Evolutionary conservation across 2,329 filamentous ascomycete genomes (phyloP).

Genomic region (Graphilbum fragrans): DNA sequence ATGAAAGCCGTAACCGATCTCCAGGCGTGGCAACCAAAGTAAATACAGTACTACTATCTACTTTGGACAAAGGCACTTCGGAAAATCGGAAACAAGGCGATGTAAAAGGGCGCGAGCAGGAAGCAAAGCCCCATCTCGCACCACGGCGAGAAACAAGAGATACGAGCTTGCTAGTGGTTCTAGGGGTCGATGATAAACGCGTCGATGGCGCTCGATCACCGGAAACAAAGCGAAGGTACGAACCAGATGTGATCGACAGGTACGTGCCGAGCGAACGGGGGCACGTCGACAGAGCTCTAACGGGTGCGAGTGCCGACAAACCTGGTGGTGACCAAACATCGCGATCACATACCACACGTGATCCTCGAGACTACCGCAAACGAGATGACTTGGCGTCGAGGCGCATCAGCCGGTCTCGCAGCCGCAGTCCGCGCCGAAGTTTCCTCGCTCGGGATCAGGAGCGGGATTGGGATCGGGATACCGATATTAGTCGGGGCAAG

Average conservation of each 20-base stretch:
- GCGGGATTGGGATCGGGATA: conserved; percentile 1
- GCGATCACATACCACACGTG: conserved; percentile 7
- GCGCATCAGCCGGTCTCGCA: conserved; percentile 5
- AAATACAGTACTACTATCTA: conserved; percentile 19
- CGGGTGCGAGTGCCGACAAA: conserved; percentile 1
- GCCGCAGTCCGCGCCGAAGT: conserved; percentile 9
- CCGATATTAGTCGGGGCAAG: conserved; percentile 1
- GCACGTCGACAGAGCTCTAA: conserved; percentile 17
- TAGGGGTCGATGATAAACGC: conserved; percentile 42
- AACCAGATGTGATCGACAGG: conserved; percentile 31
- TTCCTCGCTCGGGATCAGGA: conserved; percentile 5
- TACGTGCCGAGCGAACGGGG: conserved; percentile 32
- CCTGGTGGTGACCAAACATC: background rate
- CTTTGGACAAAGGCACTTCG: conserved; percentile 32
- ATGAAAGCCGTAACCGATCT: too few relatives aligned
- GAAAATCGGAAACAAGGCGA: conserved; percentile 50
- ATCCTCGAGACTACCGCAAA: conserved; percentile 6
- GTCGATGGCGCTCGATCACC: conserved; percentile 27
- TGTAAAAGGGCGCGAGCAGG: conserved; percentile 48
- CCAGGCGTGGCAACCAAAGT: too few relatives aligned
- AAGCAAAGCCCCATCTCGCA: conserved; percentile 52
- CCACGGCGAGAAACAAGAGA: conserved; percentile 48
- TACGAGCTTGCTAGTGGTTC: conserved; percentile 45
- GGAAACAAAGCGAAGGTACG: conserved; percentile 26
- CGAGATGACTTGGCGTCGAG: conserved; percentile 3